Evolutionary conservation across 495 filamentous ascomycete species (phyloP), one percentile per base, ranked within the genome.

Genomic region (Sabuloglossum arenarium): DNA sequence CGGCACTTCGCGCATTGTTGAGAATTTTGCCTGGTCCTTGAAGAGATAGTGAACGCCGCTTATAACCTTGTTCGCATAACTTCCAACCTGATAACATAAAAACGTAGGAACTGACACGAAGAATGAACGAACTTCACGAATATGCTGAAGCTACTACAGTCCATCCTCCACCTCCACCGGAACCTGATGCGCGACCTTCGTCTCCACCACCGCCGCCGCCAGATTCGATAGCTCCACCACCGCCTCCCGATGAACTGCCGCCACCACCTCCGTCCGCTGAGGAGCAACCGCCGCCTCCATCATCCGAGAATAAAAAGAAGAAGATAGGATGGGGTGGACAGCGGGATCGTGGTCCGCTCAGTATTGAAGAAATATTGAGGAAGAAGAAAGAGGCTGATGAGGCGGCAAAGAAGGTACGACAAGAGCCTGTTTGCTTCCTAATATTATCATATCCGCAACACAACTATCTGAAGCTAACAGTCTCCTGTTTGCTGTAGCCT

Each of bases 371-470:
- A 54, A 72, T 89, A 16, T 70, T 89, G 34, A 73, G 75, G 59
- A 86, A 86, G 70, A 88, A 89, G 70, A 79, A 76, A 61, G 84
- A 84, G 59, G 81, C 81, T 5, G 85, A 88, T 69, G 83, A 81
- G 50, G 84, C 81, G 27, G 80, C 84, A 54, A 75, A 82, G 42
- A 85, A 85, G 70, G 81, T 84, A 74, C 56, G 66, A 39, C 30
- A 19, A 37, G 1, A 51, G 9, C 12, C 8, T 12, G 11, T 6
- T 51, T 51, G 24, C 47, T 51, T 29, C 8, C 5, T 8, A 19
- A 9, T 23, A 39, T 30, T 54, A 5, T 28, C 19, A 53, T 52
- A 32, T 53, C 21, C 6, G n/a, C n/a, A n/a, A n/a, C n/a, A n/a
- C 3, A 8, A 27, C 16, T n/a, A 10, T 43, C 6, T 12, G 12